Evolutionary conservation across 371 early-diverging fungal genomes (phyloP), one percentile per base, ranked within the genome.

Genomic region (Lichtheimia ramosa): DNA sequence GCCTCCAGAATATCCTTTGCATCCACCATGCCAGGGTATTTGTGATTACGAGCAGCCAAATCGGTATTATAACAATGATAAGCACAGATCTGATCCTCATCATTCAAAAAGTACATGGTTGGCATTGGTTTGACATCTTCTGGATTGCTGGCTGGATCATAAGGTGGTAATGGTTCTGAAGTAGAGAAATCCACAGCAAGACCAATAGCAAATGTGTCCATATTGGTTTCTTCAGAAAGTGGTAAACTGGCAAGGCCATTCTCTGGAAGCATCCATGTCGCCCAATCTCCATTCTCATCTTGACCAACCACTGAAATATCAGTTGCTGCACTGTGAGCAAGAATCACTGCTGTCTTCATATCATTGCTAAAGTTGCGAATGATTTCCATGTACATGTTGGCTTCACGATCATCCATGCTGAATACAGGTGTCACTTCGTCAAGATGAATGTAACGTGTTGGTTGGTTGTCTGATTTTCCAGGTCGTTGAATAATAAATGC

Each of bases 141-240:
- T 6, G 72, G 70, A 25, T 51, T 66, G 20, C 66, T 70, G 39
- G 71, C 58, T 13, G 73, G 58, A 58, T 77, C 78, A 34, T 72
- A 58, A 2, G 81, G 67, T 39, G 78, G 74, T 12, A 81, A 27
- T 14, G 51, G 52, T 54, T 81, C 74, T 21, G 63, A 56, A 5
- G 70, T 69, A 24, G 76, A 60, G 25, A 71, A 73, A 53, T 81
- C 81, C 5, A 81, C 13, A 25, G 78, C 74, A 14, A 81, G 52
- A 43, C 81, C 81, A 0, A 77, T 51, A 40, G 81, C 78, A 43
- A 65, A 70, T 0, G 81, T 81, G 27, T 81, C 81, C 53, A 58
- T 54, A 15, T 57, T 62, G 4, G 64, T 60, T 28, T 68, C 68
- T 52, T 72, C 66, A 1, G 76, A 72, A 3, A 81, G 62, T 2